Conservation (phyloP, 495 filamentous ascomycete genomes). For the Hypoxylon perforatum region DNA sequence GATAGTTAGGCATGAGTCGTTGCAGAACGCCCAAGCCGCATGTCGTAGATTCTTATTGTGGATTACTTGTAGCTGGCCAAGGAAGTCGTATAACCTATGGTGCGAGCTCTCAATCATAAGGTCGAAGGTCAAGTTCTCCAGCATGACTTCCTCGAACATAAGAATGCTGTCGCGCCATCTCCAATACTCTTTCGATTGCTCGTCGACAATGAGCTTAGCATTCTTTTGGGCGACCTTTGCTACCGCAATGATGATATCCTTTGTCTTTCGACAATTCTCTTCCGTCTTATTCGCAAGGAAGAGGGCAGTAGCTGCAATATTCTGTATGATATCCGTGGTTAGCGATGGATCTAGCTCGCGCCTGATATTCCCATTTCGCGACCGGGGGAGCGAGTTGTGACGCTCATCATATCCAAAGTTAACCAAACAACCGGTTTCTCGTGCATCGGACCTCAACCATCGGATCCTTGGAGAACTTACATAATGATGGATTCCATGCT, state of each 20-base stretch:
- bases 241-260: slow-evolving; percentile 89
- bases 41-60: slow-evolving; percentile 82
- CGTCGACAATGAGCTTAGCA: slow-evolving; percentile 83
- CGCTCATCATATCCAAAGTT: slow-evolving; percentile 4
- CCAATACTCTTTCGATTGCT: slow-evolving; percentile 97
- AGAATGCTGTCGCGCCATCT: slow-evolving; percentile 93
- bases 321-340: slow-evolving; percentile 51
- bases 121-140: slow-evolving; percentile 95
- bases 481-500: slow-evolving; percentile 83
- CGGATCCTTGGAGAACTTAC: slow-evolving; percentile 56
- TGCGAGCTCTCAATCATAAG: slow-evolving; percentile 88
- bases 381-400: background rate
- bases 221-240: slow-evolving; percentile 96
- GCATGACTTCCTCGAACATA: slow-evolving; percentile 86
- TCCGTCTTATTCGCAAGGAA: slow-evolving; percentile 98
- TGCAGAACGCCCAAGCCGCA: slow-evolving; percentile 90
- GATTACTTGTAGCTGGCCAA: slow-evolving; percentile 73
- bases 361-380: background rate
- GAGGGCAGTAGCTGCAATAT: slow-evolving; percentile 86
- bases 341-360: background rate
- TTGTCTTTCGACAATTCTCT: slow-evolving; percentile 93
- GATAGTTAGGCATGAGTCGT: slow-evolving; percentile 84
- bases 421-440: background rate
- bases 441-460: background rate
- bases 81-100: slow-evolving; percentile 79